Evolutionary conservation across 345 rosid genomes (phyloP), one percentile per base, ranked within the genome.

Genomic region (Citropsis articulata): DNA sequence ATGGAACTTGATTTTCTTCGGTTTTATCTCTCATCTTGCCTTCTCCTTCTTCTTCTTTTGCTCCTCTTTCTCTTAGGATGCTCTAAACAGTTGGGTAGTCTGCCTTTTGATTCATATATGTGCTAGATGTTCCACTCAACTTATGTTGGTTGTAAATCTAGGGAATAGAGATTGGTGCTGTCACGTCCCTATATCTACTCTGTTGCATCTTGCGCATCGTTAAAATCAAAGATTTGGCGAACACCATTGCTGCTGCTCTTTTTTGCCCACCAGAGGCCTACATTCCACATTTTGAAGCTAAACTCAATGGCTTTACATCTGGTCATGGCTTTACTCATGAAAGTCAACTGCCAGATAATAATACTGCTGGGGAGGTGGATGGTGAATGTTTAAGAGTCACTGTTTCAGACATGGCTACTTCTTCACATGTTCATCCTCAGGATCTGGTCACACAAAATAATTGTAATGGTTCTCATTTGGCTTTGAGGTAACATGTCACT

Each of bases 191-290:
- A 76, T 94, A 94, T 84, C 84, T 94, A 79, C 93, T 97, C 79
- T 97, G 96, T 75, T 92, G 98, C 95, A 97, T 97, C 87, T 83
- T 97, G 84, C 93, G 90, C 85, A 89, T 97, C 71, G 93, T 97
- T 77, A 94, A 97, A 86, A 97, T 92, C 84, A 97, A 91, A 88
- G 98, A 97, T 86, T 82, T 97, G 98, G 95, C 97, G 24, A 97
- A 97, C 81, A 85, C 86, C 76, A 87, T 94, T 87, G 94, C 98
- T 80, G 96, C 94, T 84, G 92, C 95, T 62, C 88, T 94, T 86
- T 90, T 97, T 78, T 90, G 88, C 84, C 90, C 90, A 19, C 78
- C 87, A 6, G 94, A 89, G 83, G 91, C 87, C 60, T 91, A 90
- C 72, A 36, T 87, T 73, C 75, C 85, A 73, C 79, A 77, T 72